A percentile compares a stretch with the other conserved stretches of the same genome.
These are phyloP conservation scores for Macrocybe gigantea DNA, from an alignment of 768 basidiomycete genomes.

Conservation along the genomic window DNA sequence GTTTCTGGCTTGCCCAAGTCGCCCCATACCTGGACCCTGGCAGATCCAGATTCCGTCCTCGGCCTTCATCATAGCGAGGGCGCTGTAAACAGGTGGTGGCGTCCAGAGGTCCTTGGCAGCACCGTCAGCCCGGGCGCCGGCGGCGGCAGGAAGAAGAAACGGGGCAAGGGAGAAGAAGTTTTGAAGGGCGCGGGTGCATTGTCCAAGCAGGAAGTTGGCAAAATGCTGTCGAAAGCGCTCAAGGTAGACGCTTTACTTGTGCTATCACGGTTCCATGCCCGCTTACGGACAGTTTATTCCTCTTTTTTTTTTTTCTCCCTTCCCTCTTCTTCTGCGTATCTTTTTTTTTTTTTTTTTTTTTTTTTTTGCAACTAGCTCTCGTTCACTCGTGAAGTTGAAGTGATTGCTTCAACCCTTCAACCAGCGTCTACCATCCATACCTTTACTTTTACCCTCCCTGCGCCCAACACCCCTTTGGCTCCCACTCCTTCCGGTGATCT, in stretches of 20 bases:
- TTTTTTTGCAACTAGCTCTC: slow-evolving; percentile 51
- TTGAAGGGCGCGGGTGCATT: slow-evolving; percentile 77
- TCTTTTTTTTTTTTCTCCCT: background rate
- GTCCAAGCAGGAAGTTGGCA: slow-evolving; percentile 80
- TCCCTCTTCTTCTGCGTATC: no score
- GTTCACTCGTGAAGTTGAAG: slow-evolving; percentile 88
- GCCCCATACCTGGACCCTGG: slow-evolving; percentile 85
- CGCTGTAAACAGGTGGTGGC: slow-evolving; percentile 86
- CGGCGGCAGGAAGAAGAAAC: slow-evolving; percentile 71
- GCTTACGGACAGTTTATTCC: no score
- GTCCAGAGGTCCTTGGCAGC: slow-evolving; percentile 86
- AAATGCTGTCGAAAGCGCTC: slow-evolving; percentile 87
- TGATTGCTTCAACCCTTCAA: slow-evolving; percentile 91
- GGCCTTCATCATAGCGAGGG: slow-evolving; percentile 81
- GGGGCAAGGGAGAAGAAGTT: slow-evolving; percentile 55
- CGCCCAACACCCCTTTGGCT: slow-evolving; percentile 69
- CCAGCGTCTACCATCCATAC: slow-evolving; percentile 90
- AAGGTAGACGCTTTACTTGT: slow-evolving; percentile 45
- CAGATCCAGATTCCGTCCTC: slow-evolving; percentile 76
- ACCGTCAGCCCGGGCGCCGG: slow-evolving; percentile 82
- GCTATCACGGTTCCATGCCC: no score
- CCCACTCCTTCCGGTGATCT: slow-evolving; percentile 68
- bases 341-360: no score
- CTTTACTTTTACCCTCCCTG: slow-evolving; percentile 84
- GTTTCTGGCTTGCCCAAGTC: slow-evolving; percentile 87